phyloP scores from a whole-genome alignment of 306 rosid genomes.

The Glycine soja region DNA sequence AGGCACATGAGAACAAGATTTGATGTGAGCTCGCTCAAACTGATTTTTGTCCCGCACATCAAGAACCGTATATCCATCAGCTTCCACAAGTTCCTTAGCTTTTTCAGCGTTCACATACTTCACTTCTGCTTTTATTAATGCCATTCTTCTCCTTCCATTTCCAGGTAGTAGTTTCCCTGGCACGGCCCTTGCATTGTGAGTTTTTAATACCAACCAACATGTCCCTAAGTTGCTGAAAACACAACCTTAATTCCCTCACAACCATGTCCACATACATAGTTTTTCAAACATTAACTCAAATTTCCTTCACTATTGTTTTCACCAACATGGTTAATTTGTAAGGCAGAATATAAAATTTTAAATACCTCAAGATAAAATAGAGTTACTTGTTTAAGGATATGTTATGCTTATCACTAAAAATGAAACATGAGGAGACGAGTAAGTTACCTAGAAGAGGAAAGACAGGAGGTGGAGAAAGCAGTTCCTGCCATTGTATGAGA shows the following conservation, averaged over 20 bases:
- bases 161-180: slow-evolving; percentile 49
- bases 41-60: slow-evolving; percentile 87
- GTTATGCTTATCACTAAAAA: background rate
- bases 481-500: slow-evolving; percentile 70
- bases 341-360: background rate
- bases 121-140: slow-evolving; percentile 78
- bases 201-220: slow-evolving; percentile 63
- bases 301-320: background rate
- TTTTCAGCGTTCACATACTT: slow-evolving; percentile 74
- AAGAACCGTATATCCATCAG: slow-evolving; percentile 70
- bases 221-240: slow-evolving; percentile 74
- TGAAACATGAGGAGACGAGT: slow-evolving; percentile 21
- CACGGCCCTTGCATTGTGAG: slow-evolving; percentile 63
- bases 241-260: slow-evolving; percentile 57
- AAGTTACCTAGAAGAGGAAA: slow-evolving; percentile 66
- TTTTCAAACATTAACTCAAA: slow-evolving; percentile 37
- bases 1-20: slow-evolving; percentile 85
- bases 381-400: slow-evolving; percentile 7
- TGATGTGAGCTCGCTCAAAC: slow-evolving; percentile 81
- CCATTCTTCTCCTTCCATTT: slow-evolving; percentile 47
- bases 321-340: background rate
- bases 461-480: slow-evolving; percentile 55
- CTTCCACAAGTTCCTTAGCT: slow-evolving; percentile 75
- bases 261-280: slow-evolving; percentile 32
- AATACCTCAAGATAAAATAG: background rate